These are phyloP conservation scores for Rubroshorea leprosula DNA, from an alignment of 345 rosid genomes.

Conservation along the genomic window DNA sequence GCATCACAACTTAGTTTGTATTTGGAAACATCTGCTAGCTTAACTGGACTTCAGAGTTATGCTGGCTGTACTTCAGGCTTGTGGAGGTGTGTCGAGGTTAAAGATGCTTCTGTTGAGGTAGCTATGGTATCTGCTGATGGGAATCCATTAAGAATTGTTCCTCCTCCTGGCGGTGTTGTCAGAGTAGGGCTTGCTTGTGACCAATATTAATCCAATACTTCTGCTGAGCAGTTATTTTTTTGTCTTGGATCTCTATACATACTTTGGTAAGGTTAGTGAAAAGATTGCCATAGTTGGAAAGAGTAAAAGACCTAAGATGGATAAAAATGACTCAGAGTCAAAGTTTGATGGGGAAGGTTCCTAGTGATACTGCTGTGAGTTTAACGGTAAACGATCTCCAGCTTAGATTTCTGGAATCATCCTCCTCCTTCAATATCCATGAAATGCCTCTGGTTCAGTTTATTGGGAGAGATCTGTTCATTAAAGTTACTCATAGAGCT, in stretches of 20 bases:
- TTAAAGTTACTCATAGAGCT: conserved; percentile 87
- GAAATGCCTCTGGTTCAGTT: conserved; percentile 87
- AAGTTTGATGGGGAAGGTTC: conserved; percentile 82
- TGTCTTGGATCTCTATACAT: conserved; percentile 77
- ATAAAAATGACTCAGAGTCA: conserved; percentile 30
- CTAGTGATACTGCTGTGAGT: conserved; percentile 89
- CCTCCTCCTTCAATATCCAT: conserved; percentile 43
- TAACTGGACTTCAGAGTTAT: conserved; percentile 27
- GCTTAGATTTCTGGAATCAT: conserved; percentile 80
- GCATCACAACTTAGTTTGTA: conserved; percentile 65
- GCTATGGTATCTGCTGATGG: conserved; percentile 98
- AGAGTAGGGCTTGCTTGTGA: conserved; percentile 83
- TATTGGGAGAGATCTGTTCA: conserved; percentile 61
- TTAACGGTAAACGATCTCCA: conserved; percentile 65
- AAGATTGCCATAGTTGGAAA: conserved; percentile 67
- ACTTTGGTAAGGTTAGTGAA: conserved; percentile 76
- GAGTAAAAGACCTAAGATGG: conserved; percentile 38
- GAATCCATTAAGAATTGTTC: conserved; percentile 60
- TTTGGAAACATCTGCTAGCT: conserved; percentile 61
- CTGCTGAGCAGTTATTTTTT: conserved; percentile 93
- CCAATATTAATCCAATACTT: conserved; percentile 78
- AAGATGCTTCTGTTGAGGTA: conserved; percentile 59
- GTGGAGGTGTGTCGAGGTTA: conserved; percentile 84
- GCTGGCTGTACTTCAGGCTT: conserved; percentile 35
- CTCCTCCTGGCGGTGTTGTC: conserved; percentile 97